These are phyloP conservation scores for Pseudocercospora fijiensis DNA, from an alignment of 2,329 filamentous ascomycete species.

Conservation along the genomic window DNA sequence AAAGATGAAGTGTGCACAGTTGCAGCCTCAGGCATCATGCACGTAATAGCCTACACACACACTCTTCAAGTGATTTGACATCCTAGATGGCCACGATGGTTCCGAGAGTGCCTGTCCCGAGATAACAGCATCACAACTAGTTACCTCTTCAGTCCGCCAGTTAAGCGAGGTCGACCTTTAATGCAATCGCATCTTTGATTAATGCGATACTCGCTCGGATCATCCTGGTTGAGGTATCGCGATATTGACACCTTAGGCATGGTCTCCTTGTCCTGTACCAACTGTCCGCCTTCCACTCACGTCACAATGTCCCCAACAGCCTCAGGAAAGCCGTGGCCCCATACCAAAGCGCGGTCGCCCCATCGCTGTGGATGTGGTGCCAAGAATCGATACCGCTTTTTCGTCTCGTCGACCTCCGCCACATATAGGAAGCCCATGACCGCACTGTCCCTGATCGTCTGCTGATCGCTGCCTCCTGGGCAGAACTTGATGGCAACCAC, in stretches of 20 bases:
- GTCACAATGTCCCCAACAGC: slow-evolving; percentile 42
- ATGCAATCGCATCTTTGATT: not conserved
- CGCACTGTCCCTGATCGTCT: slow-evolving; percentile 73
- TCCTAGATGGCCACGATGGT: too few relatives aligned
- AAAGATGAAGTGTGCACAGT: too few relatives aligned
- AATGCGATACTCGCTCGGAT: not conserved
- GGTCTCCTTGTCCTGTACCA: not conserved
- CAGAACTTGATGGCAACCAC: slow-evolving; percentile 79
- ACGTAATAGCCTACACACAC: too few relatives aligned
- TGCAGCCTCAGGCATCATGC: too few relatives aligned
- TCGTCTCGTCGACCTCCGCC: slow-evolving; percentile 82
- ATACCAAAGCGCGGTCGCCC: slow-evolving; percentile 75
- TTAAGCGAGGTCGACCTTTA: too few relatives aligned
- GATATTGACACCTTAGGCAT: not conserved
- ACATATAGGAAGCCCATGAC: slow-evolving; percentile 94
- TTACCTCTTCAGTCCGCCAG: too few relatives aligned
- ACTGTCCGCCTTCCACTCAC: not conserved
- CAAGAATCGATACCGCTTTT: slow-evolving; percentile 75
- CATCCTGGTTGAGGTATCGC: not conserved
- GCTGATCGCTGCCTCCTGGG: slow-evolving; percentile 63
- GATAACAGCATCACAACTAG: too few relatives aligned
- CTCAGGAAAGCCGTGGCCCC: slow-evolving; percentile 78
- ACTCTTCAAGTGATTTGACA: too few relatives aligned
- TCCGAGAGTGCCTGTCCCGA: too few relatives aligned
- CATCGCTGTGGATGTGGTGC: slow-evolving; percentile 80